Base-by-base conservation (phyloP, 371 early-diverging fungal species). In the Smittium culicis region DNA sequence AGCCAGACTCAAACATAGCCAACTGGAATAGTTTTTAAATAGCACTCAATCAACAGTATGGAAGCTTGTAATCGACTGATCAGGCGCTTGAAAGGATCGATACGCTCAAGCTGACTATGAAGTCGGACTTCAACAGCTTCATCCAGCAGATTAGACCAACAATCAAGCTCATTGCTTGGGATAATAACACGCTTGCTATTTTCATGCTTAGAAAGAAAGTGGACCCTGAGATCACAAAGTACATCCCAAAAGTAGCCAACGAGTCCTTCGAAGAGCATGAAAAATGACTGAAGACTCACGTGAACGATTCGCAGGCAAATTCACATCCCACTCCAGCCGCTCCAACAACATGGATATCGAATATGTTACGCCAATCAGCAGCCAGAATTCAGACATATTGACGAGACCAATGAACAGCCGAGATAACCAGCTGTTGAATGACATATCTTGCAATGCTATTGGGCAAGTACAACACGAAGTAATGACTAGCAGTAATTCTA, bases 131-230 rank as follows among this genome's bases (percentile, higher is more conserved):
- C 60, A 59, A 59, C 25, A 29, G 30, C 30, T 59, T 59, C 25
- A 59, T 59, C 5, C 60, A 59, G n/a, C 28, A 32, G 32, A 59
- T 59, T 32, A 59, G 60, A 59, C 60, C 60, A 14, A 11, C 60
- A 29, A 59, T 59, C 60, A 59, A 59, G 16, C 60, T 59, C 16
- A 32, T 59, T 29, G 5, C 60, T 14, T 5, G 32, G 25, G 32
- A 59, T 25, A 32, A 59, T 25, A n/a, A 59, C 60, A 59, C 60
- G 30, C 60, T 59, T 59, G 60, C 60, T 14, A 32, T 59, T 29
- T 5, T n/a, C 5, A 59, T 59, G 14, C 32, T 59, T 11, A 59
- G 60, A 59, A 27, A 59, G 60, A 5, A 59, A 59, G 32, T 59
- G 28, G 60, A 25, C 32, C 60, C 25, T 29, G 32, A 27, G n/a